These are phyloP conservation scores for Geranium rotundifolium DNA, from an alignment of 345 rosid genomes.

Conservation along the genomic window DNA sequence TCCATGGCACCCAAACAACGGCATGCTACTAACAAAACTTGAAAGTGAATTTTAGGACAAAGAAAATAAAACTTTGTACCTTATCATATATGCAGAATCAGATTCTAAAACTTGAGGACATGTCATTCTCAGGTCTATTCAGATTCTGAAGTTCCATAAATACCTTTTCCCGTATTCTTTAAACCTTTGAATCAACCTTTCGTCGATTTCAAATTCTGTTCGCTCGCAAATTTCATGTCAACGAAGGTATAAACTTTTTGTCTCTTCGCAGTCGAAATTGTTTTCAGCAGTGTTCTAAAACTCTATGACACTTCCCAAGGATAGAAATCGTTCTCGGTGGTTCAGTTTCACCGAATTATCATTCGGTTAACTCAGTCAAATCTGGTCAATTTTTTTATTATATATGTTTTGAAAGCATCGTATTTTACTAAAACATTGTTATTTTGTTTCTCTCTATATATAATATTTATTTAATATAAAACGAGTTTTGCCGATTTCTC, in stretches of 20 bases:
- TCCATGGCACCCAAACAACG: neutral
- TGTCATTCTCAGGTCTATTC: neutral
- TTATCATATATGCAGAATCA: neutral
- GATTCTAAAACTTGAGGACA: neutral
- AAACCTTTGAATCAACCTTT: neutral
- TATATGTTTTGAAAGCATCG: no score
- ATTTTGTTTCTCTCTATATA: no score
- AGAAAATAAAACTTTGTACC: neutral
- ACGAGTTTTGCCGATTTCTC: no score
- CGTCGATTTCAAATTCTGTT: neutral
- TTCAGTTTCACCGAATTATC: no score
- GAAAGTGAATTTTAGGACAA: neutral
- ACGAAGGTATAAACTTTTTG: constrained; percentile 12
- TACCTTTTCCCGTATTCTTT: neutral
- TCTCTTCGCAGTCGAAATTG: no score
- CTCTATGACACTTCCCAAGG: no score
- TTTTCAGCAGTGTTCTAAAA: no score
- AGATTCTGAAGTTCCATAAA: neutral
- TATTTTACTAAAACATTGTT: no score
- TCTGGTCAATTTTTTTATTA: no score
- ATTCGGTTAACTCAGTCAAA: no score
- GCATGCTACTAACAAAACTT: neutral
- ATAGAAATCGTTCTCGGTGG: no score
- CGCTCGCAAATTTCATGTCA: constrained; percentile 14
- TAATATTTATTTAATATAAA: no score